phyloP scores from a whole-genome alignment of 148 eudicot species.

The Diospyros kaki region DNA sequence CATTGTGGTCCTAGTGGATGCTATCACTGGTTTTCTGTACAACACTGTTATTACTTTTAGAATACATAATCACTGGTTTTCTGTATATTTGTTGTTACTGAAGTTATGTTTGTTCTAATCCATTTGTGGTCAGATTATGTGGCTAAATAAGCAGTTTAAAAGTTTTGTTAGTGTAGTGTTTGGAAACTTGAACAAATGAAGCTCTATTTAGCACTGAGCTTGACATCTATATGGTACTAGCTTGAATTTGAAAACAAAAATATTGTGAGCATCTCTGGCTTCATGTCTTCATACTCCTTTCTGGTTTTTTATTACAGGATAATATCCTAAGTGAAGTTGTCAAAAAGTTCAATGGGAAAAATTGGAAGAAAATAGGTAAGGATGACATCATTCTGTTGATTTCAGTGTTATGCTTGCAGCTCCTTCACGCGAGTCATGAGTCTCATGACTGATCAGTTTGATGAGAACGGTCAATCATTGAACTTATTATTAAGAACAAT shows the following conservation, averaged over 20 bases:
- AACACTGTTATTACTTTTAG: too few relatives aligned
- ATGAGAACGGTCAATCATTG: background rate
- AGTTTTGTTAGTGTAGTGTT: too few relatives aligned
- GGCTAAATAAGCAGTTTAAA: too few relatives aligned
- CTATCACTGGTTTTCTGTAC: too few relatives aligned
- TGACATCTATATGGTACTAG: background rate
- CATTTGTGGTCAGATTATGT: too few relatives aligned
- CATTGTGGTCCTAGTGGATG: too few relatives aligned
- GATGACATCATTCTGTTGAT: slow-evolving; percentile 1
- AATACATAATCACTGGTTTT: too few relatives aligned
- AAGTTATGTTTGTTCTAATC: too few relatives aligned
- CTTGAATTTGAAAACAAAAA: background rate
- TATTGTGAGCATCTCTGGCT: background rate
- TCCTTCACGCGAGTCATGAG: background rate
- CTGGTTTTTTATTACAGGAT: slow-evolving; percentile 39
- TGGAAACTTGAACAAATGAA: too few relatives aligned
- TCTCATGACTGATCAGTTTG: too few relatives aligned
- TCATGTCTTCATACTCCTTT: background rate
- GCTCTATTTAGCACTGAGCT: background rate
- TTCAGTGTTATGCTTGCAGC: background rate
- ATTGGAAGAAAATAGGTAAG: slow-evolving; percentile 84
- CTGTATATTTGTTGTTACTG: too few relatives aligned
- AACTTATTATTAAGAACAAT: background rate
- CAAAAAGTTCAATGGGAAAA: slow-evolving; percentile 49
- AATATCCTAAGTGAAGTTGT: slow-evolving; percentile 48